phyloP scores from a whole-genome alignment of 2,329 filamentous ascomycete genomes.

The Verticillium alfalfae region DNA sequence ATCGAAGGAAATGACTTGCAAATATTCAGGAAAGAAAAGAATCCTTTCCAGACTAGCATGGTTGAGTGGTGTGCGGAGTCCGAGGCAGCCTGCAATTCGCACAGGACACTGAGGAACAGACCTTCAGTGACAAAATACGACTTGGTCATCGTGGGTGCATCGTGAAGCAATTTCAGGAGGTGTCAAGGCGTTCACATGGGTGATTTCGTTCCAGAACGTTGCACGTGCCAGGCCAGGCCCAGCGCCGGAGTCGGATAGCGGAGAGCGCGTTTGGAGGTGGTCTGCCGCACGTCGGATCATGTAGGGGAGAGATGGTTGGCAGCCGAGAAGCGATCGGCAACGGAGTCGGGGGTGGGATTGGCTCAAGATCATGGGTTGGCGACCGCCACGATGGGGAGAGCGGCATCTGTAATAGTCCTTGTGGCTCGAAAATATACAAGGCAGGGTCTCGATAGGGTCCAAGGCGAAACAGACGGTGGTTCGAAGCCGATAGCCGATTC shows the following conservation, averaged over 20 bases:
- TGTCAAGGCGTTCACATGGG: neutral
- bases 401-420: neutral
- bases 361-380: neutral
- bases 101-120: neutral
- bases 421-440: neutral
- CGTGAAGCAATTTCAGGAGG: neutral
- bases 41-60: neutral
- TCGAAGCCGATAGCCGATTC: neutral
- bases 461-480: neutral
- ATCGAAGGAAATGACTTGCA: neutral
- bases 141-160: neutral
- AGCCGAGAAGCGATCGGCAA: slow-evolving; percentile 3
- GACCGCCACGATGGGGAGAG: neutral
- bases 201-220: neutral
- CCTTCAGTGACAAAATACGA: neutral
- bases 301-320: neutral
- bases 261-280: neutral
- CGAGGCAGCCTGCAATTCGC: neutral
- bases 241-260: neutral
- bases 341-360: neutral
- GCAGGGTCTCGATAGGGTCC: neutral
- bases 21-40: neutral
- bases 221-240: neutral
- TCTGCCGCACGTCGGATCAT: neutral
- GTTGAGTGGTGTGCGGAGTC: neutral